Evolutionary conservation across 1,139 yeast species (phyloP).

Genomic region (Barnettozyma hawaiiensis): DNA sequence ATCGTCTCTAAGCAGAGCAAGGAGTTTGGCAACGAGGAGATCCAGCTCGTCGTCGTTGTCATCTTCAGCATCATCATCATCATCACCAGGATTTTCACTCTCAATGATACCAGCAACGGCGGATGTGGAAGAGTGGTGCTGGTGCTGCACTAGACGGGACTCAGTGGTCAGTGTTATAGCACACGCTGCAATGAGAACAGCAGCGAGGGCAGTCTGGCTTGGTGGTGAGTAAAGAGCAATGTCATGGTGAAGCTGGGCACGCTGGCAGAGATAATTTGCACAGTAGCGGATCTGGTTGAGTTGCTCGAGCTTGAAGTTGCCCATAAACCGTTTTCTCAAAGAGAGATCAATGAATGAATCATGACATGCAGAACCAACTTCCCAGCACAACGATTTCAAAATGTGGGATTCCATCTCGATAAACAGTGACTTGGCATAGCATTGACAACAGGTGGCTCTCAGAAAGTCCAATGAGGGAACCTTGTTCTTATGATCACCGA

Average conservation of each 20-base stretch:
- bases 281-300: constrained; percentile 47
- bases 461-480: constrained; percentile 51
- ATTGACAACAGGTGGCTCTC: constrained; percentile 48
- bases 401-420: constrained; percentile 66
- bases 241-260: constrained; percentile 57
- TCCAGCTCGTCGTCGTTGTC: constrained; percentile 5
- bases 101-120: constrained; percentile 3
- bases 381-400: constrained; percentile 54
- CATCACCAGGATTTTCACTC: constrained; percentile 8
- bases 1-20: constrained; percentile 11
- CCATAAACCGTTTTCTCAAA: constrained; percentile 29
- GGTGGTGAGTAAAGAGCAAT: constrained; percentile 51
- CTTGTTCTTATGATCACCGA: constrained; percentile 61
- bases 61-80: no score
- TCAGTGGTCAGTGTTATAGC: constrained; percentile 14
- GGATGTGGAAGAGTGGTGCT: not conserved
- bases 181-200: constrained; percentile 30
- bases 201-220: constrained; percentile 52
- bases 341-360: constrained; percentile 58
- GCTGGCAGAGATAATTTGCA: constrained; percentile 57
- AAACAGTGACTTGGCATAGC: constrained; percentile 54
- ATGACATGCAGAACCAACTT: constrained; percentile 50
- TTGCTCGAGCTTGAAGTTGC: constrained; percentile 26
- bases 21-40: constrained; percentile 9
- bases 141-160: constrained; percentile 6